Conservation (phyloP, 169 alveolate genomes). For the Eimeria zaria region DNA sequence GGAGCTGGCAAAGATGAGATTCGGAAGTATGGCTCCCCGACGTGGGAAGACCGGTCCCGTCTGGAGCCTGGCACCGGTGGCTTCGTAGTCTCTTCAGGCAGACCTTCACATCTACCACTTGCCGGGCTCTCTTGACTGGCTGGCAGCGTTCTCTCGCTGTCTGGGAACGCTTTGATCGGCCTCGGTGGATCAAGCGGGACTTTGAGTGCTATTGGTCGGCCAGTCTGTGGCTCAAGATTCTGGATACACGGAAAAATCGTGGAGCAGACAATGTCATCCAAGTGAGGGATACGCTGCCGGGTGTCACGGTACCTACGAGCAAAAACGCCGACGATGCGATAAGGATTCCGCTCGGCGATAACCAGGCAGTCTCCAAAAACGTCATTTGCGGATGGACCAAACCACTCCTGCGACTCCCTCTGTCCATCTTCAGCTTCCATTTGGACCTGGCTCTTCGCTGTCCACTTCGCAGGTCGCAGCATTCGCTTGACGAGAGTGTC, state of each 20-base stretch:
- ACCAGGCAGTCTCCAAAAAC: constrained; percentile 70
- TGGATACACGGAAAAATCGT: constrained; percentile 56
- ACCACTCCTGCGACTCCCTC: constrained; percentile 26
- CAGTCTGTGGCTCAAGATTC: constrained; percentile 16
- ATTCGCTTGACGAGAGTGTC: constrained; percentile 47
- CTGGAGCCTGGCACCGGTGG: not conserved
- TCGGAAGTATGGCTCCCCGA: not conserved
- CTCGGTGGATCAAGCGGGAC: not conserved
- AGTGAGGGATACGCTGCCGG: constrained; percentile 37
- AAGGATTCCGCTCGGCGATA: constrained; percentile 19
- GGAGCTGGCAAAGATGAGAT: constrained; percentile 16
- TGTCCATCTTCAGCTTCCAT: not conserved
- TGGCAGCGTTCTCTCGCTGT: not conserved
- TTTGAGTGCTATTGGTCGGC: not conserved
- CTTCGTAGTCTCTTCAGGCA: not conserved
- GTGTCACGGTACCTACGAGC: constrained; percentile 75
- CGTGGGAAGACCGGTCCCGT: not conserved
- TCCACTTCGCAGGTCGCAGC: constrained; percentile 53
- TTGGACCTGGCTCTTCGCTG: constrained; percentile 52
- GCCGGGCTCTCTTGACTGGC: not conserved
- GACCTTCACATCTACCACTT: not conserved
- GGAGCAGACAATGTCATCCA: constrained; percentile 36
- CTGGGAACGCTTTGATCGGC: constrained; percentile 55
- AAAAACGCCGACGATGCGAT: constrained; percentile 57
- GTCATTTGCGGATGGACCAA: constrained; percentile 68